Percentiles rank a stretch among this genome's conserved stretches.
These are phyloP conservation scores for Candolleomyces eurysporus DNA, from an alignment of 768 basidiomycete genomes.

Conservation along the genomic window DNA sequence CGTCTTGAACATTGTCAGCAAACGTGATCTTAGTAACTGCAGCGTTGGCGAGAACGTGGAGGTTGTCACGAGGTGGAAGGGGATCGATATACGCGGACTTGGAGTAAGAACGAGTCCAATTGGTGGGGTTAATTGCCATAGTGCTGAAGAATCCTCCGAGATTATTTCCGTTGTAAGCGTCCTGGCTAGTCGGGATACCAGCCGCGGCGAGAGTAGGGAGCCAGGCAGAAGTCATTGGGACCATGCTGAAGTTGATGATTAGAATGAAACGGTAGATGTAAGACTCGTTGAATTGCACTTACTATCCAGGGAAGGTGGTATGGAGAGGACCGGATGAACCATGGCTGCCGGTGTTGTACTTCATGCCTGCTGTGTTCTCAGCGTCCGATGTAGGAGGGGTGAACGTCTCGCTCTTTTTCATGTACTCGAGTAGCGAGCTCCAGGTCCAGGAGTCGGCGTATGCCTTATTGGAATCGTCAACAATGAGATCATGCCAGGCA, in stretches of 20 bases:
- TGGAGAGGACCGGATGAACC: conserved; percentile 50
- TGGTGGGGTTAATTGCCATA: conserved; percentile 58
- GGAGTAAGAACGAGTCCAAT: conserved; percentile 69
- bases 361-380: conserved; percentile 40
- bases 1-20: conserved; percentile 48
- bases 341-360: conserved; percentile 42
- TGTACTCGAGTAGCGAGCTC: conserved; percentile 41
- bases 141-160: conserved; percentile 56
- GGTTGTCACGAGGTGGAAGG: conserved; percentile 58
- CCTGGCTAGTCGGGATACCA: conserved; percentile 42
- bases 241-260: conserved; percentile 24
- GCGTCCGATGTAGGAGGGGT: conserved; percentile 45
- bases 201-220: conserved; percentile 44
- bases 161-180: conserved; percentile 49
- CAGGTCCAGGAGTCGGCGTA: conserved; percentile 46
- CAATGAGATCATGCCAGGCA: conserved; percentile 44
- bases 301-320: conserved; percentile 44
- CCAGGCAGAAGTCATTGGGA: conserved; percentile 56
- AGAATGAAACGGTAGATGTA: no score
- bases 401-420: conserved; percentile 57
- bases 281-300: no score
- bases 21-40: conserved; percentile 55
- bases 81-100: conserved; percentile 66
- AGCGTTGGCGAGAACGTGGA: conserved; percentile 58
- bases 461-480: conserved; percentile 26